Percentiles rank a stretch among this genome's conserved stretches.
These are phyloP conservation scores for Torulaspora franciscae DNA, from an alignment of 805 yeast species.

Conservation along the genomic window DNA sequence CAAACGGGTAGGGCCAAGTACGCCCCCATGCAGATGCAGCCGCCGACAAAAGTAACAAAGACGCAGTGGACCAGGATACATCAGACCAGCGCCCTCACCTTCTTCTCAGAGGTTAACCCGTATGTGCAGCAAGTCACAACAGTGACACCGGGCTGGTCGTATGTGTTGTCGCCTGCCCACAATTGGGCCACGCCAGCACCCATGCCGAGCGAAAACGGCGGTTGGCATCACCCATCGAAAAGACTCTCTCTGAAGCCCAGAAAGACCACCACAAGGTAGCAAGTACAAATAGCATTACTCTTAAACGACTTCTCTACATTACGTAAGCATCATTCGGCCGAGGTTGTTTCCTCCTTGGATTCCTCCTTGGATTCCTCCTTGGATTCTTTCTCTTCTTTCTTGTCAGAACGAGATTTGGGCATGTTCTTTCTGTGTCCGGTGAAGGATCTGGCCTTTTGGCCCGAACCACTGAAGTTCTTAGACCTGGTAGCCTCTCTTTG, in stretches of 20 bases:
- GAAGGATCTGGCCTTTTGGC: conserved; percentile 36
- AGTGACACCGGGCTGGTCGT: conserved; percentile 78
- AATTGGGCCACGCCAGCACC: conserved; percentile 71
- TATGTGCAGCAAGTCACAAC: conserved; percentile 47
- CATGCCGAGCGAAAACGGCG: conserved; percentile 50
- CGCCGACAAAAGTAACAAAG: conserved; percentile 62
- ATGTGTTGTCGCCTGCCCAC: conserved; percentile 51
- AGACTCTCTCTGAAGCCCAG: conserved; percentile 36
- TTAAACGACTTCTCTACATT: neutral
- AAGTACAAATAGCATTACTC: neutral
- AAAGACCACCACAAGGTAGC: conserved; percentile 12
- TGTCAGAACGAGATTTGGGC: conserved; percentile 21
- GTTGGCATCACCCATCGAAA: conserved; percentile 55
- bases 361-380: conserved; percentile 6
- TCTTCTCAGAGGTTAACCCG: conserved; percentile 40
- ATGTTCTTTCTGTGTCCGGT: conserved; percentile 36
- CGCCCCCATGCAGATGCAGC: conserved; percentile 93
- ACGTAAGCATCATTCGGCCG: conserved; percentile 10
- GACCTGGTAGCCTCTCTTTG: conserved; percentile 35
- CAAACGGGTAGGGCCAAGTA: conserved; percentile 73
- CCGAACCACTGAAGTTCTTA: conserved; percentile 35
- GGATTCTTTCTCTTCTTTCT: conserved; percentile 3
- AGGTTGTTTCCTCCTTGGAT: conserved; percentile 3
- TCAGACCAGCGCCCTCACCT: conserved; percentile 62
- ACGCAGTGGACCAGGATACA: conserved; percentile 58